These are phyloP conservation scores for Amanita rubescens DNA, from an alignment of 768 basidiomycete species.

Conservation along the genomic window DNA sequence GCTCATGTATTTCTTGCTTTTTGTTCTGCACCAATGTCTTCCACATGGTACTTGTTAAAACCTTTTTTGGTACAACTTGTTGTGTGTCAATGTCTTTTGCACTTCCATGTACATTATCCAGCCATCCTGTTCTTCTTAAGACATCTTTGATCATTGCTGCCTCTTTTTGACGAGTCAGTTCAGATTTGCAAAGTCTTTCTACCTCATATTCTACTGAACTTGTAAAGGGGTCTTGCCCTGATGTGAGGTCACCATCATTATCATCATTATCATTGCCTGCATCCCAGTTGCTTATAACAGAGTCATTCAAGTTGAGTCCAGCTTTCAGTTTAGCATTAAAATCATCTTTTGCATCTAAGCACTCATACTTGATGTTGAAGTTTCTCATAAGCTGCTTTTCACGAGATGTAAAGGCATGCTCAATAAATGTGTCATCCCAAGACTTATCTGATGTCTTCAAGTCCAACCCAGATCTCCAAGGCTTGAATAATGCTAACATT, in stretches of 20 bases:
- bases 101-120: neutral
- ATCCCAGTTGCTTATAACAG: neutral
- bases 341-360: constrained; percentile 15
- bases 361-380: constrained; percentile 7
- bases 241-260: neutral
- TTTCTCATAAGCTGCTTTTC: constrained; percentile 13
- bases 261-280: constrained; percentile 7
- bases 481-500: too few species aligned
- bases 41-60: neutral
- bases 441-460: constrained; percentile 12
- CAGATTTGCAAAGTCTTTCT: neutral
- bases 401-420: constrained; percentile 10
- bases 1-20: neutral
- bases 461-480: constrained; percentile 10
- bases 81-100: neutral
- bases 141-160: constrained; percentile 5
- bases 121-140: neutral
- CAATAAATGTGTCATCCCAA: constrained; percentile 17
- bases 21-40: neutral
- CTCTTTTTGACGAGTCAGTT: constrained; percentile 1
- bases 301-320: neutral
- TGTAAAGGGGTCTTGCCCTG: neutral
- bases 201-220: neutral
- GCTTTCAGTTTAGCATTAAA: constrained; percentile 13
- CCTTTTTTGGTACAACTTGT: neutral